Evolutionary conservation across 2,329 filamentous ascomycete genomes (phyloP).

Genomic region (Acephala macrosclerotiorum): DNA sequence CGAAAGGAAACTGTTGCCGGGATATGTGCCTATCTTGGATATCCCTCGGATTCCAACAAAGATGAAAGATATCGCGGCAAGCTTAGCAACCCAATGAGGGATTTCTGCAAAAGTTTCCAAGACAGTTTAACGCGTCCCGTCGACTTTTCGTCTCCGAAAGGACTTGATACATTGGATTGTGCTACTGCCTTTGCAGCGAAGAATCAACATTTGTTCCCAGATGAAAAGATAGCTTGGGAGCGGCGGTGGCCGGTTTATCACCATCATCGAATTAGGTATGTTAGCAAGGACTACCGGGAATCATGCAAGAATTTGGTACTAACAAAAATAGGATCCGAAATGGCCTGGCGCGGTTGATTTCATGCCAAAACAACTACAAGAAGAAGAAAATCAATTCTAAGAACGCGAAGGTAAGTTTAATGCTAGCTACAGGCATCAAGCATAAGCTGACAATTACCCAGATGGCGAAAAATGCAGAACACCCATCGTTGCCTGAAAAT

Average conservation of each 20-base stretch:
- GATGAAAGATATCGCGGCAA: not conserved
- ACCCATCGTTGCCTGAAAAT: too few species aligned
- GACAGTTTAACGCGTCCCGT: not conserved
- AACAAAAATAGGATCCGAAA: not conserved
- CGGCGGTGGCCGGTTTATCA: too few species aligned
- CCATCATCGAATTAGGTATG: not conserved
- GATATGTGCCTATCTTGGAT: not conserved
- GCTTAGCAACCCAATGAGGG: not conserved
- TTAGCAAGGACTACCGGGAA: not conserved
- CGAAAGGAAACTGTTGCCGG: not conserved
- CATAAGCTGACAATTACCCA: not conserved
- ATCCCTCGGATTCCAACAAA: not conserved
- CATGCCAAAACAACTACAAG: not conserved
- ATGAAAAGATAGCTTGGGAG: not conserved
- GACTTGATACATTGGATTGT: not conserved
- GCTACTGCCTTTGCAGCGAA: not conserved
- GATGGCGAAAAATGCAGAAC: too few species aligned
- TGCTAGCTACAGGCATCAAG: not conserved
- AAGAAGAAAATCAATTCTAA: not conserved
- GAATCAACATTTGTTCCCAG: not conserved
- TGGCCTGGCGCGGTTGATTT: not conserved
- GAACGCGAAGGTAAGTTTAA: not conserved
- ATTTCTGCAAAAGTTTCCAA: not conserved
- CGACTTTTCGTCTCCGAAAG: not conserved
- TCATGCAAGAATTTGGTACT: not conserved